These are phyloP conservation scores for Gastroboletus turbinatus DNA, from an alignment of 1,284 basidiomycete species.

Conservation along the genomic window DNA sequence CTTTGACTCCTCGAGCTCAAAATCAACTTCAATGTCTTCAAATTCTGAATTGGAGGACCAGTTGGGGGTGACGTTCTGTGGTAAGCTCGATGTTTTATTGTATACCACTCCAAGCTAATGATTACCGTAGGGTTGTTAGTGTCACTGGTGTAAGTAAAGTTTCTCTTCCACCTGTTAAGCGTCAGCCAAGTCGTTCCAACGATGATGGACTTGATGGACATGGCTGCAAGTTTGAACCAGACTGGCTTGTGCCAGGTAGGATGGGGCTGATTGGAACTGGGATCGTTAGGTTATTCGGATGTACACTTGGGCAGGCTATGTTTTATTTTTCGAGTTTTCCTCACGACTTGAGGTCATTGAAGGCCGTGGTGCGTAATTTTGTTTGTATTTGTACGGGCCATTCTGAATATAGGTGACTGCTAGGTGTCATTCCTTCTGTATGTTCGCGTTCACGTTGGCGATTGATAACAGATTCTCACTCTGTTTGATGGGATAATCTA, in stretches of 20 bases:
- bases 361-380: slow-evolving; percentile 3
- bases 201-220: not conserved
- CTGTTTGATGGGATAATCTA: not conserved
- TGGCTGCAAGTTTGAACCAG: not conserved
- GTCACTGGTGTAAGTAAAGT: slow-evolving; percentile 5
- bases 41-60: not conserved
- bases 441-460: not conserved
- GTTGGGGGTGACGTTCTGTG: slow-evolving; percentile 1
- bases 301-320: slow-evolving; percentile 9
- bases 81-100: slow-evolving; percentile 1
- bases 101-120: not conserved
- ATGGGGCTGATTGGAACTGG: not conserved
- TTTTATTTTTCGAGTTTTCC: slow-evolving; percentile 15
- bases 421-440: slow-evolving; percentile 8
- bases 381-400: not conserved
- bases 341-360: slow-evolving; percentile 12
- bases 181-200: not conserved
- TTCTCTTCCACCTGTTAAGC: not conserved
- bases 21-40: not conserved
- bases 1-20: too few species aligned
- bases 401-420: not conserved
- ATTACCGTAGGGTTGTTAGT: slow-evolving; percentile 1
- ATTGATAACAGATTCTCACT: not conserved
- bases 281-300: slow-evolving; percentile 7
- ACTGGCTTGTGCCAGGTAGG: not conserved